These are phyloP conservation scores for Protomyces inundatus DNA, from an alignment of 1,139 yeast genomes.

Conservation along the genomic window DNA sequence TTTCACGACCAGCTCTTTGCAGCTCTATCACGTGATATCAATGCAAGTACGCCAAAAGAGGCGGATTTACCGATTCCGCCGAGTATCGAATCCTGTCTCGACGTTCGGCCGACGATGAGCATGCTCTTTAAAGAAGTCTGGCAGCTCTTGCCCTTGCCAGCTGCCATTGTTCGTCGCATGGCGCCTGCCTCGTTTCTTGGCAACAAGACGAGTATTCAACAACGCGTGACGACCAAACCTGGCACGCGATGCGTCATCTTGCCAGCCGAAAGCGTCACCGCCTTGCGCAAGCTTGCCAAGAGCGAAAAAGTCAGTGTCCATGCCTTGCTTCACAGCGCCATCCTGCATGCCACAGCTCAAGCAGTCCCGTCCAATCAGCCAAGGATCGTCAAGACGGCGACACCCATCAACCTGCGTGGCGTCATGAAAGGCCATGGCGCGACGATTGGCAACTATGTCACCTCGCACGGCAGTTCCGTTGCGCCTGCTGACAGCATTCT, in stretches of 20 bases:
- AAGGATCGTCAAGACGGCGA: not conserved
- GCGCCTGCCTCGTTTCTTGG: not conserved
- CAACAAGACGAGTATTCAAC: not conserved
- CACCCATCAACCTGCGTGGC: slow-evolving; percentile 15
- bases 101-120: not conserved
- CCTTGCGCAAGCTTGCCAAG: not conserved
- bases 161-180: not conserved
- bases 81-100: not conserved
- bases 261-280: not conserved
- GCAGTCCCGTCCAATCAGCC: not conserved
- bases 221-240: slow-evolving; percentile 3
- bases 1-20: slow-evolving; percentile 9
- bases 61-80: slow-evolving; percentile 1
- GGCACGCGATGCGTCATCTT: not conserved
- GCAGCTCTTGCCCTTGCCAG: slow-evolving; percentile 8
- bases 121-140: not conserved
- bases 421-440: not conserved
- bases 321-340: slow-evolving; percentile 14
- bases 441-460: slow-evolving; percentile 5
- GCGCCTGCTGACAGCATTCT: not conserved
- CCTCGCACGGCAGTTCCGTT: not conserved
- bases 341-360: not conserved
- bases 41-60: not conserved
- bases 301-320: not conserved
- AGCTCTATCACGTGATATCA: not conserved